A percentile compares a stretch with the other conserved stretches of the same genome.
Conservation (phyloP, 2,329 filamentous ascomycete genomes). For the Aspergillus quadrilineatus region DNA sequence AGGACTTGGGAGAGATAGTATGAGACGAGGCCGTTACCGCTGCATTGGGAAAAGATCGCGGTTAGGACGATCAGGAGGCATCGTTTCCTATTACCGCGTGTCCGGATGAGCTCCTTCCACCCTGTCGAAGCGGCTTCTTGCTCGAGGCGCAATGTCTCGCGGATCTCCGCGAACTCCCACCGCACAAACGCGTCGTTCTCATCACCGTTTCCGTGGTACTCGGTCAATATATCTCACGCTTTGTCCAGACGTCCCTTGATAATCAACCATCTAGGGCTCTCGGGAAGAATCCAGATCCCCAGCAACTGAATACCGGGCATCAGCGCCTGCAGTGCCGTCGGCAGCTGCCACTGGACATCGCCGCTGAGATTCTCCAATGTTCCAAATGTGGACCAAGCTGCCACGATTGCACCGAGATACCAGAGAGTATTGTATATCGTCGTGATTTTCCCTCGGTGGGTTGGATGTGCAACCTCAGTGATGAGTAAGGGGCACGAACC, state of each 20-base stretch:
- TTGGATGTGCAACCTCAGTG: not conserved
- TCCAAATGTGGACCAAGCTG: constrained; percentile 17
- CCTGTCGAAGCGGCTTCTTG: constrained; percentile 47
- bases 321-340: constrained; percentile 7
- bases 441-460: not conserved
- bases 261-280: not conserved
- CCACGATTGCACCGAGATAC: constrained; percentile 29
- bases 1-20: constrained; percentile 42
- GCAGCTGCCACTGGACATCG: constrained; percentile 18
- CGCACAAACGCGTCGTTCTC: constrained; percentile 15
- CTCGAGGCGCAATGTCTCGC: constrained; percentile 39
- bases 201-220: constrained; percentile 22
- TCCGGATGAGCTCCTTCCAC: constrained; percentile 42
- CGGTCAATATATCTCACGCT: not conserved
- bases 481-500: not conserved
- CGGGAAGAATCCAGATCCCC: not conserved
- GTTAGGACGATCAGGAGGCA: constrained; percentile 52
- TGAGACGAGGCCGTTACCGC: constrained; percentile 47
- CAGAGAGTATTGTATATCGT: not conserved
- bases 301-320: not conserved
- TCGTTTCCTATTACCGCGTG: constrained; percentile 54
- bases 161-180: constrained; percentile 23
- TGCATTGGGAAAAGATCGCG: constrained; percentile 58
- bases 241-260: not conserved
- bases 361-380: constrained; percentile 19